Base-by-base conservation (phyloP, 2,329 filamentous ascomycete species). In the Berkeleyomyces rouxiae region DNA sequence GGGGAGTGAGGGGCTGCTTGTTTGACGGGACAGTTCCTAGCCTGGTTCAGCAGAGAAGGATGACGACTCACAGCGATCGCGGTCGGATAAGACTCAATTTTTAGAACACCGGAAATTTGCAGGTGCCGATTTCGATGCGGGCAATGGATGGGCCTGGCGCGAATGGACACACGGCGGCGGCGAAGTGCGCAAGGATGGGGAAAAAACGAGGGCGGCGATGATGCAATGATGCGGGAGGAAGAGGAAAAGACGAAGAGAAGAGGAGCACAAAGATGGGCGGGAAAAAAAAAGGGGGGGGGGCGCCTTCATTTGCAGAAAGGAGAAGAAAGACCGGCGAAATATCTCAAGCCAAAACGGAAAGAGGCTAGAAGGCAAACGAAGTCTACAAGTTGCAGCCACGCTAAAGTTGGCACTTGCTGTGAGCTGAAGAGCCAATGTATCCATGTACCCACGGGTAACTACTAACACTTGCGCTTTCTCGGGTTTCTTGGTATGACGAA, bases 331-430 rank as follows among this genome's bases (percentile, higher is more conserved):
- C 23, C 7, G 49, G 49, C 37, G 49, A 55, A 55, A 55, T 55
- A 55, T 55, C 49, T n/a, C 49, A 55, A 55, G 33, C 49, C 49
- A 55, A 55, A 55, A 37, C 36, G 49, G 49, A 55, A 55, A 33
- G 49, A 55, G 37, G 49, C 49, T 55, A 55, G 49, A 55, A 39
- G 13, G 37, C 11, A 37, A 55, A 55, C 13, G 49, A 55, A 55
- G 33, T 55, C 33, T 55, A 55, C 36, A 55, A 55, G 49, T 55
- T 33, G 33, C 49, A 55, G 10, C 31, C 13, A 37, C 33, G 36
- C 33, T 33, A 55, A 16, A 13, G 36, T 55, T 55, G 33, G 49
- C 31, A 55, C 2, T 55, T 46, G 11, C 43, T 37, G 49, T 36
- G 47, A 16, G 47, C 47, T 23, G 23, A 23, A 23, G 23, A 23